A percentile compares a stretch with the other conserved stretches of the same genome.
phyloP scores from a whole-genome alignment of 2,329 filamentous ascomycete genomes.

The Penicillium sp. region DNA sequence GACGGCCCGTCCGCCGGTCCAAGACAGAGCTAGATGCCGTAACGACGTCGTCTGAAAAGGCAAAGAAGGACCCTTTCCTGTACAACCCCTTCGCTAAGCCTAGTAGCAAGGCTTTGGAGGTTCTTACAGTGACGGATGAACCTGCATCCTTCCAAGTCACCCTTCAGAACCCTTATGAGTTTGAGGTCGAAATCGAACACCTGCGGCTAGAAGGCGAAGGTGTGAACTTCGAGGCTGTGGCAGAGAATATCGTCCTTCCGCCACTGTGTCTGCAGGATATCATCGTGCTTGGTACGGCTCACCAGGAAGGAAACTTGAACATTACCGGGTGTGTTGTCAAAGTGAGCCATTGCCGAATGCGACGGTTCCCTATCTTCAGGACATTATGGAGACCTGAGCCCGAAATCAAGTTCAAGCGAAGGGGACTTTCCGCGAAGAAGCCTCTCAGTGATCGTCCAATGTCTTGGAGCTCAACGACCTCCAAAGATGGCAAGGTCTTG shows the following conservation, averaged over 20 bases:
- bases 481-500: constrained; percentile 36
- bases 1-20: constrained; percentile 66
- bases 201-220: constrained; percentile 75
- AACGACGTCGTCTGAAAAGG: constrained; percentile 40
- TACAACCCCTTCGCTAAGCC: constrained; percentile 89
- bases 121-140: constrained; percentile 77
- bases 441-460: constrained; percentile 48
- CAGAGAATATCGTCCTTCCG: constrained; percentile 69
- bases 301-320: constrained; percentile 65
- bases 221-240: constrained; percentile 66
- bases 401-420: constrained; percentile 74
- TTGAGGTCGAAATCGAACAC: constrained; percentile 86
- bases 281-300: constrained; percentile 68
- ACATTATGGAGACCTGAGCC: constrained; percentile 72
- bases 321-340: constrained; percentile 79
- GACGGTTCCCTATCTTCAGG: constrained; percentile 80
- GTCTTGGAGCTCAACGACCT: constrained; percentile 47
- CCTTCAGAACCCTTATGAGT: constrained; percentile 91
- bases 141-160: constrained; percentile 75
- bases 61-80: constrained; percentile 75
- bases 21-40: constrained; percentile 53
- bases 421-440: constrained; percentile 64
- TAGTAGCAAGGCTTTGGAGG: constrained; percentile 58
- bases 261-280: constrained; percentile 82
- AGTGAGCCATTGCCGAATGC: constrained; percentile 77